Base-by-base conservation (phyloP, 768 basidiomycete species). In the Agaricus sinodeliciosus region DNA sequence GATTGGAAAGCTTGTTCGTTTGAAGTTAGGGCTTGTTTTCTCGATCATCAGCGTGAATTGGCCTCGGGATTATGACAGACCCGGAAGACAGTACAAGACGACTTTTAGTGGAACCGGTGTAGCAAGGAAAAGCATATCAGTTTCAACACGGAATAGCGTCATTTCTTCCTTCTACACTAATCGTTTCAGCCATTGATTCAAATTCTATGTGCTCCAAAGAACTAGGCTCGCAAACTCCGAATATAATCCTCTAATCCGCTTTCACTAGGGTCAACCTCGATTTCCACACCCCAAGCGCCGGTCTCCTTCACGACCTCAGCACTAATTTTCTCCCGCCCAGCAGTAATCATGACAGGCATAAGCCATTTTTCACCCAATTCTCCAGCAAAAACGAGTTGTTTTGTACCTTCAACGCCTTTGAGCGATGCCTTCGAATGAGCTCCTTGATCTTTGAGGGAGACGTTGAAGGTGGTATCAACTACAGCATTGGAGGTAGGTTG, bases 281-380 rank as follows among this genome's bases (percentile, higher is more conserved):
- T 26, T 27, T 54, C 52, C 1, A 54, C 52, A n/a, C 45, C 46
- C 52, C 46, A 48, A n/a, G 52, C 46, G 1, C 52, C 52, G 13
- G 40, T 36, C n/a, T 31, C 39, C 26, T 39, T 25, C 4, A 54
- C n/a, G n/a, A 54, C 45, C 0, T 42, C 27, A 6, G 9, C n/a
- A 11, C 35, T 27, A 15, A 48, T n/a, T 35, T n/a, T 41, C 13
- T 41, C 28, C 2, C 39, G 39, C 27, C 52, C 52, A 26, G 43
- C 45, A 3, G 45, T 48, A 28, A 54, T 15, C n/a, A 54, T 22
- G 12, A 54, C 28, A 9, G 46, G 52, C 52, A 48, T 54, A 4
- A 37, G 3, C 52, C 52, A 54, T 28, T 54, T 54, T 34, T 36
- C 46, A 26, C 52, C 46, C 19, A 43, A 35, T 31, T 48, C 46